Conservation (phyloP, 495 filamentous ascomycete species). For the Penicillium lagena region DNA sequence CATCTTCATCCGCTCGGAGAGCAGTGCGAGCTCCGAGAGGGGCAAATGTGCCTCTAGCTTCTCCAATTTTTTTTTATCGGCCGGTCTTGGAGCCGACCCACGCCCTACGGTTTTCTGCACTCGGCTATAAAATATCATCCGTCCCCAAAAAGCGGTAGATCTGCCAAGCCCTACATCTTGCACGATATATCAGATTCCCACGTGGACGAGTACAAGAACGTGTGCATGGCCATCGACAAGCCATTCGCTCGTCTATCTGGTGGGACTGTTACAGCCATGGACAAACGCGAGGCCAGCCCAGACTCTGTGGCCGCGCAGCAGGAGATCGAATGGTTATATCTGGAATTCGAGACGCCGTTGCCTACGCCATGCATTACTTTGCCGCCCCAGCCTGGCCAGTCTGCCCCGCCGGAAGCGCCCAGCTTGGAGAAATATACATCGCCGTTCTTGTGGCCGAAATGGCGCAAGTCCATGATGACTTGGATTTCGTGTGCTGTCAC, state of each 20-base stretch:
- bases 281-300: conserved; percentile 8
- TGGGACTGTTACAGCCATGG: conserved; percentile 7
- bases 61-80: neutral
- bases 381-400: conserved; percentile 21
- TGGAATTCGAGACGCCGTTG: conserved; percentile 64
- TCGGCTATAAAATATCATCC: neutral
- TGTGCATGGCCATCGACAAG: too few species aligned
- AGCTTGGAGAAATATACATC: conserved; percentile 61
- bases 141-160: neutral
- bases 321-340: conserved; percentile 60
- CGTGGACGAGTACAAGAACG: too few species aligned
- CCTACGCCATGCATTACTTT: conserved; percentile 47
- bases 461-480: conserved; percentile 66
- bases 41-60: neutral
- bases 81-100: neutral
- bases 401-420: conserved; percentile 48
- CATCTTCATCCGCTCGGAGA: neutral
- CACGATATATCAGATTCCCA: neutral
- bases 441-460: conserved; percentile 67
- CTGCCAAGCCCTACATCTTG: neutral
- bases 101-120: neutral
- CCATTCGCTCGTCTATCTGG: too few species aligned
- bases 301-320: conserved; percentile 14
- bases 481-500: conserved; percentile 70
- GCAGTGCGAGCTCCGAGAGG: neutral